Base-by-base conservation (phyloP, 345 rosid genomes). In the Heritiera fomes region DNA sequence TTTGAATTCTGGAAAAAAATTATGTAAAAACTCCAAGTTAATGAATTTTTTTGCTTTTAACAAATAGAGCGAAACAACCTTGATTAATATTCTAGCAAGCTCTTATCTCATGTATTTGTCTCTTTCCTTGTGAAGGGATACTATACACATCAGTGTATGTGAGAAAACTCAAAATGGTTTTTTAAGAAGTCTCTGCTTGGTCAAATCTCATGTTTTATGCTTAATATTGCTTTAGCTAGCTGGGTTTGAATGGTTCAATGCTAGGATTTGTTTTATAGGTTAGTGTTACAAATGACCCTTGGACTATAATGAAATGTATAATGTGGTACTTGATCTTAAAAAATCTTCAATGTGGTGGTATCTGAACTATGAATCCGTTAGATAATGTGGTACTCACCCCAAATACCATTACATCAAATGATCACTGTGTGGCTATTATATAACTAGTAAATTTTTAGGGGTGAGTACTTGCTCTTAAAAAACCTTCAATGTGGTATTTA, bases 151-250 rank as follows among this genome's bases (percentile, higher is more conserved):
- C 62, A 28, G 23, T 28, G 14, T 47, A 46, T 30, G 1, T 0
- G 11, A 23, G 9, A 3, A 20, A 69, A 47, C 41, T 7, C 9
- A 17, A 10, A 23, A 13, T 43, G 72, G 6, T 4, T 45, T 20
- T n/a, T 23, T 47, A 4, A 47, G n/a, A 28, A 38, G 41, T 28
- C 13, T 49, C 15, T 49, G 23, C 50, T 18, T 66, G 46, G 20
- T 20, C 58, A 49, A 28, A 46, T 13, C 32, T 70, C 20, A 23
- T 67, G n/a, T 47, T 47, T 23, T 70, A 13, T 68, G 52, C 50
- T 67, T 43, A 43, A n/a, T 15, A n/a, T 70, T 47, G 12, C 20
- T 70, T n/a, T 70, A 70, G 41, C 58, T 70, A 70, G 74, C 28
- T 49, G n/a, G 17, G 32, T 70, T 70, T 70, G 11, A 49, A 70